A percentile compares a stretch with the other conserved stretches of the same genome.
These are phyloP conservation scores for Henningerozyma blattae DNA, from an alignment of 805 yeast genomes.

Conservation along the genomic window DNA sequence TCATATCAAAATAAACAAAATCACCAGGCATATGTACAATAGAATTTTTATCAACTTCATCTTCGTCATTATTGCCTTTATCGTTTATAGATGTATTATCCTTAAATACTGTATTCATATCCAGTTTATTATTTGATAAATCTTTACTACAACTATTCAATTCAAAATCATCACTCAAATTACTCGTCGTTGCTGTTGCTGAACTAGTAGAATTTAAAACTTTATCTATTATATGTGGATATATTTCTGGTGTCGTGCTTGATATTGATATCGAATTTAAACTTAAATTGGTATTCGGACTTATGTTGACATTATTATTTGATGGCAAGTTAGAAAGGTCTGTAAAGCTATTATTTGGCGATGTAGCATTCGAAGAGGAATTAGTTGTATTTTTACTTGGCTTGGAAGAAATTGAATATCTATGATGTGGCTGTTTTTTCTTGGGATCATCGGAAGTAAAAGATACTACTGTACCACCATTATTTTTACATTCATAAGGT, in stretches of 20 bases:
- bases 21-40: conserved; percentile 27
- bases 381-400: conserved; percentile 26
- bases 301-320: too few relatives aligned
- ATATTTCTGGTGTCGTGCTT: too few relatives aligned
- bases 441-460: conserved; percentile 6
- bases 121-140: background rate
- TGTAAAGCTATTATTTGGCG: conserved; percentile 7
- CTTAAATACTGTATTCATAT: background rate
- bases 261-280: too few relatives aligned
- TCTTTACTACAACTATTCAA: background rate
- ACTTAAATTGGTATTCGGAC: too few relatives aligned
- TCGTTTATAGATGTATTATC: background rate
- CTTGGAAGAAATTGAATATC: conserved; percentile 47
- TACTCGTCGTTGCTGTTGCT: background rate
- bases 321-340: too few relatives aligned
- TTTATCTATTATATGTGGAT: too few relatives aligned
- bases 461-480: conserved; percentile 1
- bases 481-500: background rate
- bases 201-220: background rate
- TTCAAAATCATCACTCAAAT: background rate
- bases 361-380: conserved; percentile 5
- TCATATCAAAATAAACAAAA: conserved; percentile 17
- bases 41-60: conserved; percentile 16
- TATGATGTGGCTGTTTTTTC: conserved; percentile 31
- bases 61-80: conserved; percentile 1